These are phyloP conservation scores for Fusarium decemcellulare DNA, from an alignment of 2,329 filamentous ascomycete genomes.

Conservation along the genomic window DNA sequence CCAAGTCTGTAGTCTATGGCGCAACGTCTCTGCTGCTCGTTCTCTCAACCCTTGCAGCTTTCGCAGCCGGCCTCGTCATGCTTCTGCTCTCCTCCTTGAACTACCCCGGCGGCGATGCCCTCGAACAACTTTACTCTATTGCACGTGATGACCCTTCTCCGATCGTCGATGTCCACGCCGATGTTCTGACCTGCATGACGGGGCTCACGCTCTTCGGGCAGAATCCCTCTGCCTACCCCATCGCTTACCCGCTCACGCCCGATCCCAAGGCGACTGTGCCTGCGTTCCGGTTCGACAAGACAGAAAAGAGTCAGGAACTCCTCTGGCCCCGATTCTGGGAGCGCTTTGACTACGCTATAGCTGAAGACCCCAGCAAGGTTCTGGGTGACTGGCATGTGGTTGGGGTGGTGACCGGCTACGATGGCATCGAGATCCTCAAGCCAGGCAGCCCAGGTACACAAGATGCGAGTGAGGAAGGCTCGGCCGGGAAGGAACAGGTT, in stretches of 20 bases:
- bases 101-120: slow-evolving; percentile 91
- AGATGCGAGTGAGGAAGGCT: slow-evolving; percentile 22
- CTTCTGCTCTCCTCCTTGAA: slow-evolving; percentile 88
- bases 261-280: slow-evolving; percentile 37
- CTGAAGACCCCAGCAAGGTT: slow-evolving; percentile 64
- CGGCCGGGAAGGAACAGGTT: slow-evolving; percentile 44
- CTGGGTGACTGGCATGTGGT: slow-evolving; percentile 70
- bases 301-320: slow-evolving; percentile 62
- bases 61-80: slow-evolving; percentile 74
- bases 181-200: slow-evolving; percentile 79
- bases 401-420: slow-evolving; percentile 70
- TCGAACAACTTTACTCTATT: slow-evolving; percentile 66
- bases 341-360: slow-evolving; percentile 74
- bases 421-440: slow-evolving; percentile 70
- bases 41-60: slow-evolving; percentile 71
- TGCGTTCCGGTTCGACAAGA: slow-evolving; percentile 71
- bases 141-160: slow-evolving; percentile 42
- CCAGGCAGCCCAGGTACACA: slow-evolving; percentile 55
- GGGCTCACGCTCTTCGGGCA: slow-evolving; percentile 77
- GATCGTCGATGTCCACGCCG: slow-evolving; percentile 68
- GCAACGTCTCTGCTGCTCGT: slow-evolving; percentile 69
- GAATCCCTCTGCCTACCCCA: slow-evolving; percentile 55
- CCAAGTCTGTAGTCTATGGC: slow-evolving; percentile 71
- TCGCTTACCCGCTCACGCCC: slow-evolving; percentile 48
- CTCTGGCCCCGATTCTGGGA: slow-evolving; percentile 70